Evolutionary conservation across 139 green algal species (phyloP).

Genomic region (Chlorella sp.): DNA sequence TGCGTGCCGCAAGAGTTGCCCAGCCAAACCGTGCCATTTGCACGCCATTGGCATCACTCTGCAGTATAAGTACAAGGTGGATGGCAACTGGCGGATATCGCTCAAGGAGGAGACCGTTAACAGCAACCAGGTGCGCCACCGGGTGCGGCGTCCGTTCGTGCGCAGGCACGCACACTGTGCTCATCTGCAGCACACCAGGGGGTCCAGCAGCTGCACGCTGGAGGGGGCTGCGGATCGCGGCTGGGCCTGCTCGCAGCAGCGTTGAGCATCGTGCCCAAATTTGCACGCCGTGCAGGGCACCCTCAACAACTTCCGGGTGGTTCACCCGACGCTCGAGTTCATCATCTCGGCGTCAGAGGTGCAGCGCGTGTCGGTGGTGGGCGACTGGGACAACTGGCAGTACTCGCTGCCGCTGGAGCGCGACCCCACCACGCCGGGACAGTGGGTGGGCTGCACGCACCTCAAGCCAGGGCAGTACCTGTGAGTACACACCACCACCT

Average conservation of each 20-base stretch:
- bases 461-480: constrained; percentile 12
- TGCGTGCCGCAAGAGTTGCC: too few relatives aligned
- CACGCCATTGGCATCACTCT: too few relatives aligned
- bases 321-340: constrained; percentile 22
- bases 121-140: constrained; percentile 2
- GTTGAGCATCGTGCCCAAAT: too few relatives aligned
- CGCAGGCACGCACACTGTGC: not conserved
- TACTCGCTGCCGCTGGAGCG: constrained; percentile 29
- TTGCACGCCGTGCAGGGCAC: constrained; percentile 11
- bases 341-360: constrained; percentile 14
- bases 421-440: constrained; percentile 18
- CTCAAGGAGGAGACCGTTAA: constrained; percentile 3
- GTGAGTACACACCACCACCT: too few relatives aligned
- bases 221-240: too few relatives aligned
- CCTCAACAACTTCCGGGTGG: constrained; percentile 32
- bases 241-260: too few relatives aligned
- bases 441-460: constrained; percentile 14
- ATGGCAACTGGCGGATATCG: constrained; percentile 5
- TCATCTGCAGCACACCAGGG: too few relatives aligned
- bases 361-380: constrained; percentile 16
- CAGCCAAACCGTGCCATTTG: too few relatives aligned
- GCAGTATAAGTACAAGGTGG: constrained; percentile 14
- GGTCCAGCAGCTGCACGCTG: too few relatives aligned
- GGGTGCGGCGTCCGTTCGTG: too few relatives aligned
- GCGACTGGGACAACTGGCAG: constrained; percentile 35